These are phyloP conservation scores for Suillus tomentosus DNA, from an alignment of 768 basidiomycete genomes.

Conservation along the genomic window DNA sequence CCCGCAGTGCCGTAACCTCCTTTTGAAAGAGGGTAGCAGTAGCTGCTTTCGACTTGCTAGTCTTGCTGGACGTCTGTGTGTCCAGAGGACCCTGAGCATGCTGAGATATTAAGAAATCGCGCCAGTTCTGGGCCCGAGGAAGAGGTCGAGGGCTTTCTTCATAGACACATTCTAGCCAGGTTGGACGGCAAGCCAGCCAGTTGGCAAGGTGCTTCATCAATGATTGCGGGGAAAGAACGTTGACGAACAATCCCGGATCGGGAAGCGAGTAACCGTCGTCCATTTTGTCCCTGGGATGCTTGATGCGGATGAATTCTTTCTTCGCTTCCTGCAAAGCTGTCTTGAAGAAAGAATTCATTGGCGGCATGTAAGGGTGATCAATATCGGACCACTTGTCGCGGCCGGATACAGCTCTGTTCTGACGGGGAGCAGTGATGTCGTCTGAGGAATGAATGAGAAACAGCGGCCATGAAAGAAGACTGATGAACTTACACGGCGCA, in stretches of 20 bases:
- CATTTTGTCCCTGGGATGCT: not conserved
- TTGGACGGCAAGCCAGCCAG: not conserved
- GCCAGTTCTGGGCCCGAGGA: not conserved
- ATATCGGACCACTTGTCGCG: conserved; percentile 5
- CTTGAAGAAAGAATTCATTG: not conserved
- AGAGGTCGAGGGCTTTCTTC: not conserved
- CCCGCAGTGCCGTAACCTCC: not conserved
- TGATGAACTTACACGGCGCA: not conserved
- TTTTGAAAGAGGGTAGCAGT: not conserved
- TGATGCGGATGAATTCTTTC: not conserved
- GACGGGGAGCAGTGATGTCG: not conserved
- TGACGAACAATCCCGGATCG: not conserved
- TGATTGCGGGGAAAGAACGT: not conserved
- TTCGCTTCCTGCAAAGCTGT: not conserved
- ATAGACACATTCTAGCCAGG: not conserved
- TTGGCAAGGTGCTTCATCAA: not conserved
- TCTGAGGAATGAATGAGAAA: not conserved
- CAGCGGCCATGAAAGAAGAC: not conserved
- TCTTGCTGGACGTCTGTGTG: not conserved
- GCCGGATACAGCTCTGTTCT: not conserved
- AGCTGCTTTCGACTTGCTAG: not conserved
- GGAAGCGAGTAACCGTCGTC: not conserved
- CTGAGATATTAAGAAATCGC: not conserved
- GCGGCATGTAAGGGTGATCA: conserved; percentile 1
- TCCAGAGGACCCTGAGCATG: not conserved